A percentile compares a stretch with the other conserved stretches of the same genome.
phyloP scores from a whole-genome alignment of 306 rosid species.

The Vigna hirtella region DNA sequence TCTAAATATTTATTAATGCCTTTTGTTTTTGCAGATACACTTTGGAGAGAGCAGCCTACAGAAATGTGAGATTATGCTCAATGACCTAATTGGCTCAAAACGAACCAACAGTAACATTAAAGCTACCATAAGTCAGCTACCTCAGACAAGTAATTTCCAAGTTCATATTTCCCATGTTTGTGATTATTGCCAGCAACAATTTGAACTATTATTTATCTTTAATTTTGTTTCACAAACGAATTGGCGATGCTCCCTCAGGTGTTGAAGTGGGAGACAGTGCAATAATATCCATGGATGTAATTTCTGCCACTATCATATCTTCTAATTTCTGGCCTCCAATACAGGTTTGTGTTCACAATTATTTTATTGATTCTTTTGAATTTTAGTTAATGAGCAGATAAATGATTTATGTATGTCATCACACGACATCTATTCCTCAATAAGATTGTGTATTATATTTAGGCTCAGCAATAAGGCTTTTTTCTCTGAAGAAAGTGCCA shows the following conservation, averaged over 20 bases:
- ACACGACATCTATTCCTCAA: background rate
- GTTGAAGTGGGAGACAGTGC: conserved; percentile 45
- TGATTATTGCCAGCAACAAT: conserved; percentile 19
- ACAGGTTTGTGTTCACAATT: conserved; percentile 61
- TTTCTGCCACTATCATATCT: conserved; percentile 82
- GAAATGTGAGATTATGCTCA: conserved; percentile 97
- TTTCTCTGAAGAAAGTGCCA: conserved; percentile 2
- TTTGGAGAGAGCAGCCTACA: conserved; percentile 98
- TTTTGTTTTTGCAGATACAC: conserved; percentile 71
- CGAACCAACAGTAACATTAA: conserved; percentile 77
- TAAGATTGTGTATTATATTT: conserved; percentile 20
- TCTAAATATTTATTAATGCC: conserved; percentile 40
- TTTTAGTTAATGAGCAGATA: conserved; percentile 6
- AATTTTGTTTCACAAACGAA: conserved; percentile 26
- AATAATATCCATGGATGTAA: conserved; percentile 70
- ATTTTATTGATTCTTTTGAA: conserved; percentile 11
- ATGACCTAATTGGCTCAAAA: conserved; percentile 91
- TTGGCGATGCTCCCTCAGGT: conserved; percentile 51
- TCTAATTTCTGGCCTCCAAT: conserved; percentile 99
- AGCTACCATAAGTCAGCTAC: conserved; percentile 76
- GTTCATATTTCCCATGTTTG: conserved; percentile 11
- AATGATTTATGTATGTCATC: conserved; percentile 9
- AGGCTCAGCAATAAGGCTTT: conserved; percentile 19
- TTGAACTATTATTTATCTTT: conserved; percentile 28
- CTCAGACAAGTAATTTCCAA: conserved; percentile 60